Evolutionary conservation across 2,329 filamentous ascomycete genomes (phyloP).

Genomic region (Fusarium pseudograminearum): DNA sequence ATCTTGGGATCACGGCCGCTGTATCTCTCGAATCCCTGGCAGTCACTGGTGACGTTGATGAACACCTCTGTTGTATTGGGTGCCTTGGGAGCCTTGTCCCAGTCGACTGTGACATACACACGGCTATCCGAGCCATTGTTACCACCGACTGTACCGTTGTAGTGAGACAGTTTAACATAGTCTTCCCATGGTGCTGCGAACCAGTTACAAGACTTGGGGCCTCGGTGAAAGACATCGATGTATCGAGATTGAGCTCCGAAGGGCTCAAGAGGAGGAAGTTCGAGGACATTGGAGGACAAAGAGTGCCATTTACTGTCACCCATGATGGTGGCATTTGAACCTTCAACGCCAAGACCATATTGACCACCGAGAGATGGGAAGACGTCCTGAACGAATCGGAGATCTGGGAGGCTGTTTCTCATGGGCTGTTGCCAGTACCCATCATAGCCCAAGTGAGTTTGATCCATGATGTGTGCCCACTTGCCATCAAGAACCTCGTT

Average conservation of each 20-base stretch:
- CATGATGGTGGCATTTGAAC: conserved; percentile 51
- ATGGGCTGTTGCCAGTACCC: conserved; percentile 77
- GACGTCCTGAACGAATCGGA: conserved; percentile 58
- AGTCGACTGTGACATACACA: conserved; percentile 50
- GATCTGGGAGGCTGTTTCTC: conserved; percentile 72
- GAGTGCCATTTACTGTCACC: conserved; percentile 64
- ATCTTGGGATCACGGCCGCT: conserved; percentile 58
- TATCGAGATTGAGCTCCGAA: conserved; percentile 50
- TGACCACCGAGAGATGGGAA: conserved; percentile 65
- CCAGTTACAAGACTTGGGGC: conserved; percentile 50
- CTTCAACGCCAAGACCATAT: conserved; percentile 52
- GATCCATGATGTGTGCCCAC: conserved; percentile 36
- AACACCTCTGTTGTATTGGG: conserved; percentile 60
- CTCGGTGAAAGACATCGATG: conserved; percentile 54
- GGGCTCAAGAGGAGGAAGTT: conserved; percentile 50
- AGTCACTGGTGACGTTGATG: conserved; percentile 65
- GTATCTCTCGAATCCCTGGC: conserved; percentile 57
- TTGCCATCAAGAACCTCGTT: conserved; percentile 36
- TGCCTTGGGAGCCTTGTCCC: conserved; percentile 54
- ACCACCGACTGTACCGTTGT: conserved; percentile 49
- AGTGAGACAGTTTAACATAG: conserved; percentile 50
- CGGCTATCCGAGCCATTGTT: conserved; percentile 49
- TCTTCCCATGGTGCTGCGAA: conserved; percentile 49
- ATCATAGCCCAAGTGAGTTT: conserved; percentile 67
- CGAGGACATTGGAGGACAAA: conserved; percentile 55